Evolutionary conservation across 1,284 basidiomycete genomes (phyloP), one percentile per base, ranked within the genome.

Genomic region (Pseudozyma pruni): DNA sequence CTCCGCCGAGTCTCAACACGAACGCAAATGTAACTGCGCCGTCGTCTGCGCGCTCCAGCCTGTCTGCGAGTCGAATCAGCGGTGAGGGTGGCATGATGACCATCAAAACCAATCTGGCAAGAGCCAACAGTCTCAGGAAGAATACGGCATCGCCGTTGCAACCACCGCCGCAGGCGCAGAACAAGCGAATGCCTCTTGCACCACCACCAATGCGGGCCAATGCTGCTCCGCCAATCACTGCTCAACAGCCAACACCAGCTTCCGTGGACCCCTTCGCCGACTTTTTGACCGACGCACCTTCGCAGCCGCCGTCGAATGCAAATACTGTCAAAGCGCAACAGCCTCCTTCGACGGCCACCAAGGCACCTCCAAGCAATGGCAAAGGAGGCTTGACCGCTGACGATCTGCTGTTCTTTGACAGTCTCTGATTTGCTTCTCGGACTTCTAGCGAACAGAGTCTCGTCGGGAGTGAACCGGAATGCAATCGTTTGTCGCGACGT

Each of bases 401-500:
- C 27, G 68, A 71, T 23, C 37, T 71, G 23, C 51, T 66, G 8
- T 71, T 71, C 41, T 71, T 71, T n/a, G 68, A 71, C 51, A 66
- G 17, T 27, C 44, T 71, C 10, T 71, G 29, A 61, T 20, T 25
- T n/a, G 23, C 22, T 29, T 29, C 32, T 37, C 32, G 25, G 17
- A 7, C 22, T 2, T 39, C 14, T 23, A 16, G 49, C 40, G 13
- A 22, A 32, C 27, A 27, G n/a, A n/a, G n/a, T n/a, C n/a, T n/a
- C n/a, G n/a, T n/a, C n/a, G n/a, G n/a, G n/a, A n/a, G n/a, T n/a
- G n/a, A n/a, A n/a, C n/a, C n/a, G n/a, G n/a, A n/a, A n/a, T n/a
- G 22, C 32, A 35, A n/a, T 20, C 22, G 8, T 16, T 6, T 3
- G 8, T 14, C 22, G 39, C 25, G 47, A 13, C 16, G 20, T 11